Evolutionary conservation across 306 rosid genomes (phyloP), one percentile per base, ranked within the genome.

Genomic region (Vachellia collinsii): DNA sequence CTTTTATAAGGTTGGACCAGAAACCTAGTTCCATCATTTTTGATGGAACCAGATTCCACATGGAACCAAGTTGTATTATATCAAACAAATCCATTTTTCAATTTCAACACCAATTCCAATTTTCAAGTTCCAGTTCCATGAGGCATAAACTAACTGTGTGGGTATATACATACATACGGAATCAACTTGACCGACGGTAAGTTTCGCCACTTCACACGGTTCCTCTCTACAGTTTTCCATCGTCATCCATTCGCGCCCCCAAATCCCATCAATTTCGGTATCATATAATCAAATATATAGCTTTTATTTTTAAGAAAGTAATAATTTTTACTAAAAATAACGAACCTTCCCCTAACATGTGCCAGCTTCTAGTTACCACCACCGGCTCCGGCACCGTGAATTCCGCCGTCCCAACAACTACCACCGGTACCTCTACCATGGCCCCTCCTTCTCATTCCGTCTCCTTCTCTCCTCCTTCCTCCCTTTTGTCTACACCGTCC

Each of bases 371-470:
- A 29, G 22, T 42, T 72, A 74, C 77, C 65, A 74, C 77, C 75
- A 20, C 73, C 73, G 73, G 48, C 78, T 68, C 58, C 29, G 63
- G 51, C 34, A 77, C 80, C 42, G 76, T 17, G 16, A 72, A 16
- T 44, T 20, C 63, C 29, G 71, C 75, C 29, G 46, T 47, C 17
- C 67, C 79, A 4, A 10, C 86, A 80, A 37, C 78, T 64, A 38
- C 75, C 76, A 7, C 88, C 80, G 39, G 70, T 69, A 71, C 67
- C 72, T 53, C 73, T 75, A 38, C 85, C 68, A 83, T 88, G 79
- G 54, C 86, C 6, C 80, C 88, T 12, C 58, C 90, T n/a, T 23
- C 88, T 51, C 10, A 12, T 19, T 62, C 86, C 11, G 14, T 87
- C 8, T 25, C 87, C 39, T n/a, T 20, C 7, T 58, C 64, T 8